Conservation (phyloP, 805 yeast species). For the Schizosaccharomyces octosporus region DNA sequence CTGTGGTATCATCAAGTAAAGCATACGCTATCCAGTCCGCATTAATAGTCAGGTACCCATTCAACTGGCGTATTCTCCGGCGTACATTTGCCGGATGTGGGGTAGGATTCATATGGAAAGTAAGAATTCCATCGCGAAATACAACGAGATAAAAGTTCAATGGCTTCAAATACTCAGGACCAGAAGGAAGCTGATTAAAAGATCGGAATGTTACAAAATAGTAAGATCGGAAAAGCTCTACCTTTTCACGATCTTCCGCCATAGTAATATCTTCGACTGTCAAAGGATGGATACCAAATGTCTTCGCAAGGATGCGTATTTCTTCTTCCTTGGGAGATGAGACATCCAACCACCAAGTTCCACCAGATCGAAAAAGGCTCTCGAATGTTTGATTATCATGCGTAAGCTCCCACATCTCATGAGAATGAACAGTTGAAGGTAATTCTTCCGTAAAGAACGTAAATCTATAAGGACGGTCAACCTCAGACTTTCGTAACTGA, state of each 20-base stretch:
- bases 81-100: constrained; percentile 93
- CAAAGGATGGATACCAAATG: constrained; percentile 86
- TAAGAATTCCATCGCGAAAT: constrained; percentile 69
- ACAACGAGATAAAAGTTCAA: constrained; percentile 81
- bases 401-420: constrained; percentile 4
- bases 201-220: constrained; percentile 77
- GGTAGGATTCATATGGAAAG: constrained; percentile 84
- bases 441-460: background rate
- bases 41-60: constrained; percentile 70
- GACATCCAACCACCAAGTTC: constrained; percentile 85
- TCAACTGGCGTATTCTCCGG: constrained; percentile 64
- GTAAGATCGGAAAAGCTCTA: constrained; percentile 72
- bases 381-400: constrained; percentile 4
- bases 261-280: constrained; percentile 86
- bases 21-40: constrained; percentile 97
- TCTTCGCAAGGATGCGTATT: constrained; percentile 70
- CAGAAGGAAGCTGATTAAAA: constrained; percentile 33
- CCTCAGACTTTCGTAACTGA: background rate
- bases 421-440: constrained; percentile 2
- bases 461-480: background rate
- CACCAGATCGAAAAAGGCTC: constrained; percentile 15
- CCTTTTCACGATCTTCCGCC: constrained; percentile 88
- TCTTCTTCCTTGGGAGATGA: constrained; percentile 88
- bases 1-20: constrained; percentile 84
- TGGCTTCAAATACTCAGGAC: constrained; percentile 29